These are phyloP conservation scores for Lactarius sanguifluus DNA, from an alignment of 768 basidiomycete species.

Conservation along the genomic window DNA sequence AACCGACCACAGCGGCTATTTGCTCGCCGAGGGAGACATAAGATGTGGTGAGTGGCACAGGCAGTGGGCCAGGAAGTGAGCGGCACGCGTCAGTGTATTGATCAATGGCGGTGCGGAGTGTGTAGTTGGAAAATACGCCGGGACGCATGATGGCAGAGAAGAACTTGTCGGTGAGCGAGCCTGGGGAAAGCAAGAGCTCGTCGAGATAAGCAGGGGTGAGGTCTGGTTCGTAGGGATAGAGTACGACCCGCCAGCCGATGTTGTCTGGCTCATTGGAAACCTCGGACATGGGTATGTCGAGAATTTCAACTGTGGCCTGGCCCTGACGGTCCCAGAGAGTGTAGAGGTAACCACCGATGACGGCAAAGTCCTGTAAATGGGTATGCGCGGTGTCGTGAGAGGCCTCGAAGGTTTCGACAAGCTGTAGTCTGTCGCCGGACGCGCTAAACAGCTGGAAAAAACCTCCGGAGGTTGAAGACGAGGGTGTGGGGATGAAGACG, in stretches of 20 bases:
- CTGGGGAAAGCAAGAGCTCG: slow-evolving; percentile 68
- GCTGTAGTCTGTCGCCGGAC: slow-evolving; percentile 56
- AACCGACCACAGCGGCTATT: slow-evolving; percentile 83
- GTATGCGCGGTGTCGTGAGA: slow-evolving; percentile 61
- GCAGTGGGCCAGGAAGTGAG: slow-evolving; percentile 56
- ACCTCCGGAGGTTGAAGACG: slow-evolving; percentile 70
- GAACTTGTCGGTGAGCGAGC: slow-evolving; percentile 76
- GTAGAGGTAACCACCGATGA: slow-evolving; percentile 55
- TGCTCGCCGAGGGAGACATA: slow-evolving; percentile 72
- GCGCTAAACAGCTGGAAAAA: slow-evolving; percentile 68
- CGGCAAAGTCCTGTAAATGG: slow-evolving; percentile 74
- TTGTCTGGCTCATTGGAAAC: slow-evolving; percentile 36
- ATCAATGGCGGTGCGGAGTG: slow-evolving; percentile 77
- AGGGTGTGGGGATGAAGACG: slow-evolving; percentile 68
- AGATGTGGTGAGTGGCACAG: slow-evolving; percentile 56
- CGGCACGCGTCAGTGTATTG: slow-evolving; percentile 77
- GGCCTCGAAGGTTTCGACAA: slow-evolving; percentile 58
- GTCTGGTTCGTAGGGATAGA: slow-evolving; percentile 69
- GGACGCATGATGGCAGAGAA: slow-evolving; percentile 82
- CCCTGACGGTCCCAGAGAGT: slow-evolving; percentile 83
- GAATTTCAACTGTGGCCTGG: slow-evolving; percentile 64
- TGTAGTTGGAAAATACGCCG: slow-evolving; percentile 81
- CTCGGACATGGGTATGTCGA: slow-evolving; percentile 45
- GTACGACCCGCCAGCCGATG: slow-evolving; percentile 52
- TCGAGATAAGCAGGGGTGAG: slow-evolving; percentile 87